phyloP scores from a whole-genome alignment of 805 yeast species.

The Lipomyces chichibuensis region DNA sequence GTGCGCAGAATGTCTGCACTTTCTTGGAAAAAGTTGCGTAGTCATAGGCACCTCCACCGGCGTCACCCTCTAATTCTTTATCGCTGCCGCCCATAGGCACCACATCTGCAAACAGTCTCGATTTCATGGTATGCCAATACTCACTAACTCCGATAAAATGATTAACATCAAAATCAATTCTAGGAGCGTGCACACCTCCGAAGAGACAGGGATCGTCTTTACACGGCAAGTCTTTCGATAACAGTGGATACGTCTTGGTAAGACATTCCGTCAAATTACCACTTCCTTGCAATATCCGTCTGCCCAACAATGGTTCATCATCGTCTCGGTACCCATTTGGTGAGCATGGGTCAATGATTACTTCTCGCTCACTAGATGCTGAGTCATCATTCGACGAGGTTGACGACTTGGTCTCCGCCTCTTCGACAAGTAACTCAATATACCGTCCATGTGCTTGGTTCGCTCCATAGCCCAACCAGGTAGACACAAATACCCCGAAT shows the following conservation, averaged over 20 bases:
- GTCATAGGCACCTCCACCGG: conserved; percentile 77
- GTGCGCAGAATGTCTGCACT: conserved; percentile 73
- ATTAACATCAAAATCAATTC: conserved; percentile 74
- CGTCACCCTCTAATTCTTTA: conserved; percentile 5
- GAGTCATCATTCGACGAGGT: conserved; percentile 24
- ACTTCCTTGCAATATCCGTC: conserved; percentile 57
- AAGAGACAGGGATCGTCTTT: conserved; percentile 86
- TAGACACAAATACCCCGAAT: conserved; percentile 89
- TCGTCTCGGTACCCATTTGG: conserved; percentile 51
- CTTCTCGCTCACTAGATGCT: not conserved
- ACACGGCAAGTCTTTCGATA: conserved; percentile 81
- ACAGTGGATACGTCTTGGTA: conserved; percentile 69
- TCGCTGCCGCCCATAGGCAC: conserved; percentile 12
- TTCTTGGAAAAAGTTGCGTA: conserved; percentile 67
- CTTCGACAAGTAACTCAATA: conserved; percentile 43
- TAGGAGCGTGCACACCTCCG: conserved; percentile 94
- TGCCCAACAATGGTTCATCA: conserved; percentile 34
- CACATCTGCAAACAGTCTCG: conserved; percentile 25
- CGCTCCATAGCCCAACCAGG: conserved; percentile 98
- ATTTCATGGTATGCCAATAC: conserved; percentile 79
- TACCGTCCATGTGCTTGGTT: conserved; percentile 85
- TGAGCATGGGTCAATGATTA: conserved; percentile 47
- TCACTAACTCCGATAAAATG: conserved; percentile 93
- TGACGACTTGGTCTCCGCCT: conserved; percentile 10
- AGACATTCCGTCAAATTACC: conserved; percentile 81